Evolutionary conservation across 768 basidiomycete genomes (phyloP), one percentile per base, ranked within the genome.

Genomic region (Chalciporus chontae): DNA sequence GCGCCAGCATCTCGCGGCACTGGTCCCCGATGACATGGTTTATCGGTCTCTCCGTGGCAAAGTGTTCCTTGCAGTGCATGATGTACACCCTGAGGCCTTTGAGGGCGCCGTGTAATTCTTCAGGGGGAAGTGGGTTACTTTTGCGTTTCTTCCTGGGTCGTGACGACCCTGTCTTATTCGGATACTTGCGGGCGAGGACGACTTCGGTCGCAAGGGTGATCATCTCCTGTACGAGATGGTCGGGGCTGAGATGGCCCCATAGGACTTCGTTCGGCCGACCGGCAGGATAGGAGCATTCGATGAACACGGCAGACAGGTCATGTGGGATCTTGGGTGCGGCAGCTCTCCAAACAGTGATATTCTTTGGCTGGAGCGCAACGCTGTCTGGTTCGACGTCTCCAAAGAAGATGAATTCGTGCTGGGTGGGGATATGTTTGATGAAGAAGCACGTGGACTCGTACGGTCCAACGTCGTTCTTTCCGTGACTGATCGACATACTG

Each of bases 331-430:
- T 84, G 40, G 80, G 73, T 5, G 94, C 94, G 0, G 92, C 93
- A 23, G 74, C 78, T 36, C 77, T 78, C 95, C 94, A 97, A 41
- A 98, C 84, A 37, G 74, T 68, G 23, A 74, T 72, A 34, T 84
- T 94, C 44, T 72, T 76, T 5, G 85, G 85, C 13, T 70, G 66
- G 14, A 61, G n/a, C 6, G 87, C 76, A 41, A 94, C 58, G 43
- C 79, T 78, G 69, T 94, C 91, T 8, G 91, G 90, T 61, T 94
- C 91, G 52, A 96, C 85, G 68, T 95, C 94, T 0, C 95, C 95
- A 58, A 96, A 95, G 69, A 97, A 97, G 32, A 97, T 73, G 56
- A 97, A 84, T 65, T 95, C 90, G 41, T 73, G 76, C 1, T 66
- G 66, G 29, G 77, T 75, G 15, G 75, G 69, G 45, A 88, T 76